These are phyloP conservation scores for Trapa bicornis DNA, from an alignment of 345 rosid genomes.

Conservation along the genomic window DNA sequence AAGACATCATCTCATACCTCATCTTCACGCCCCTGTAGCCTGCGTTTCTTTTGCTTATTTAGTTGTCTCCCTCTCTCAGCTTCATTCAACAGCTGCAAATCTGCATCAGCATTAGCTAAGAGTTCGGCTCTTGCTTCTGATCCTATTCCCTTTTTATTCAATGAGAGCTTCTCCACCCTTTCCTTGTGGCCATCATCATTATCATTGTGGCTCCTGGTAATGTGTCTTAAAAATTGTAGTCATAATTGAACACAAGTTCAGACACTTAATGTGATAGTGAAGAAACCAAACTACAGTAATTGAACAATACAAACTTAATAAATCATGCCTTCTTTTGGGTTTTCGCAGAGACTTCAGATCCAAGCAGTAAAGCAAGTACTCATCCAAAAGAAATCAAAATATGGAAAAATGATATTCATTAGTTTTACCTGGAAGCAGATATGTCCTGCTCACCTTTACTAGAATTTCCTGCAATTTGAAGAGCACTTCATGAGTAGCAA, in stretches of 20 bases:
- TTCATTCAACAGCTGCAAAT: conserved; percentile 58
- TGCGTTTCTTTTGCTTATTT: conserved; percentile 80
- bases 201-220: conserved; percentile 25
- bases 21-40: conserved; percentile 86
- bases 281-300: neutral
- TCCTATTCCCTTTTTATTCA: conserved; percentile 84
- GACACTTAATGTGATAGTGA: neutral
- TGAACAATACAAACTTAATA: neutral
- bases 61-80: conserved; percentile 74
- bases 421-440: conserved; percentile 41
- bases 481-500: neutral
- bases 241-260: neutral
- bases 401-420: neutral
- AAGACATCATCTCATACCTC: conserved; percentile 30
- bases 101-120: conserved; percentile 61
- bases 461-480: conserved; percentile 37
- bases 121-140: conserved; percentile 84
- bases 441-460: conserved; percentile 24
- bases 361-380: neutral
- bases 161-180: conserved; percentile 61
- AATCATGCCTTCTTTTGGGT: neutral
- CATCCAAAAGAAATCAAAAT: neutral
- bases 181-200: conserved; percentile 50
- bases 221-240: conserved; percentile 1
- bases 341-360: neutral